Conservation (phyloP, 1,139 yeast species). For the Debaryomyces sp. region DNA sequence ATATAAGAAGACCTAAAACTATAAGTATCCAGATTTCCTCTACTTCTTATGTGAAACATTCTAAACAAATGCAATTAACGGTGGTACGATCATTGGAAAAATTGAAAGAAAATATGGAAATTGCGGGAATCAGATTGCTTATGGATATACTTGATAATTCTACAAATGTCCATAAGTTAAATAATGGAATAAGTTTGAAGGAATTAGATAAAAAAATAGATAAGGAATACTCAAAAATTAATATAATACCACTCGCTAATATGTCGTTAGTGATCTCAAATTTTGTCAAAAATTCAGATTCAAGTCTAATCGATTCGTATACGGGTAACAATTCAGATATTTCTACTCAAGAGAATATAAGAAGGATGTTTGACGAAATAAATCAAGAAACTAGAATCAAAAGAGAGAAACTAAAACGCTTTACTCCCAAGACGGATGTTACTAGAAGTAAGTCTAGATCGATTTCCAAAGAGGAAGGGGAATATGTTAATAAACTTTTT, state of each 20-base stretch:
- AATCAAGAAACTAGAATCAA: conserved; percentile 6
- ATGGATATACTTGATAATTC: conserved; percentile 31
- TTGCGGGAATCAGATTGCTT: conserved; percentile 34
- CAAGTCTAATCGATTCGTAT: conserved; percentile 54
- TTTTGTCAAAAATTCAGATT: conserved; percentile 47
- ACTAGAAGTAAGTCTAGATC: background rate
- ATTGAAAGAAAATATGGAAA: conserved; percentile 31
- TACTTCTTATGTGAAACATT: conserved; percentile 27
- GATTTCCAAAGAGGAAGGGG: conserved; percentile 14
- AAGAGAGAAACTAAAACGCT: background rate
- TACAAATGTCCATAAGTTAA: conserved; percentile 26
- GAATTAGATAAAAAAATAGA: conserved; percentile 27
- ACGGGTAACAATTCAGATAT: conserved; percentile 21
- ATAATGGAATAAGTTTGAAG: conserved; percentile 38
- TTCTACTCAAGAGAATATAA: conserved; percentile 16
- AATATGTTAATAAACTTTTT: conserved; percentile 23
- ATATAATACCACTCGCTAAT: conserved; percentile 52
- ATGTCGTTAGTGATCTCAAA: conserved; percentile 56
- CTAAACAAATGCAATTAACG: conserved; percentile 51
- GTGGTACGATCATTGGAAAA: conserved; percentile 42
- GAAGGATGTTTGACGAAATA: conserved; percentile 24
- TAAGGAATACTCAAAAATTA: conserved; percentile 22
- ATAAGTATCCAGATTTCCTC: conserved; percentile 38
- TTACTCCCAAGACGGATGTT: background rate
- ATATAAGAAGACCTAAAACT: conserved; percentile 55